Base-by-base conservation (phyloP, 495 filamentous ascomycete genomes). In the Talaromyces proteolyticus region DNA sequence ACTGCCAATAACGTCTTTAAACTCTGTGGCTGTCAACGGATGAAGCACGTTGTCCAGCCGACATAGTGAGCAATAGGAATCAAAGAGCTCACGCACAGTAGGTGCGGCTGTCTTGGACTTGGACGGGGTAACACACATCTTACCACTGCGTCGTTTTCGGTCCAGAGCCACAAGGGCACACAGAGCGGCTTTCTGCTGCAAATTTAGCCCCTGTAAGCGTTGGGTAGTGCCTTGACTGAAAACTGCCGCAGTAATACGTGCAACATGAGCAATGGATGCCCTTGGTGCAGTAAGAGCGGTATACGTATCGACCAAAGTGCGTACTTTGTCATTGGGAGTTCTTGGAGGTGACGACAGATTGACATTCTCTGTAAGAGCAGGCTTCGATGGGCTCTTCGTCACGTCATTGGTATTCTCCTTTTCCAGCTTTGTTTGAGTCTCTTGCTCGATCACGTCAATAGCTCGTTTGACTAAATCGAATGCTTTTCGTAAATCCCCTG, bases 101-200 rank as follows among this genome's bases (percentile, higher is more conserved):
- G 91, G 89, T 1, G 85, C 84, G 1, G 63, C 57, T 12, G 57
- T 66, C 56, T 67, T 70, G 17, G 68, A 60, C 54, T 82, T 81
- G 0, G 84, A 85, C 0, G 81, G 79, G 0, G 84, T 85, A 17
- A 74, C 53, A 22, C 76, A 59, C 6, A 67, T 26, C 49, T 68
- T 50, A 50, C 51, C 44, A 36, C 67, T 66, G 4, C 64, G 73
- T 39, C 67, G 65, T 53, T 67, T 68, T 44, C 76, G 87, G 64
- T 96, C 91, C 2, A 92, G 77, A 1, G 89, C 88, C 42, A 90
- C 72, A 22, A 97, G 73, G 0, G 91, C 79, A 66, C 94, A 97
- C 20, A 99, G 78, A 6, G 89, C 90, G 3, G 91, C 93, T 65
- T 96, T 99, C 72, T 97, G 94, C 57, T 99, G 93, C 0, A 97